These are phyloP conservation scores for Cladosporium oxysporum DNA, from an alignment of 2,329 filamentous ascomycete species.

Conservation along the genomic window DNA sequence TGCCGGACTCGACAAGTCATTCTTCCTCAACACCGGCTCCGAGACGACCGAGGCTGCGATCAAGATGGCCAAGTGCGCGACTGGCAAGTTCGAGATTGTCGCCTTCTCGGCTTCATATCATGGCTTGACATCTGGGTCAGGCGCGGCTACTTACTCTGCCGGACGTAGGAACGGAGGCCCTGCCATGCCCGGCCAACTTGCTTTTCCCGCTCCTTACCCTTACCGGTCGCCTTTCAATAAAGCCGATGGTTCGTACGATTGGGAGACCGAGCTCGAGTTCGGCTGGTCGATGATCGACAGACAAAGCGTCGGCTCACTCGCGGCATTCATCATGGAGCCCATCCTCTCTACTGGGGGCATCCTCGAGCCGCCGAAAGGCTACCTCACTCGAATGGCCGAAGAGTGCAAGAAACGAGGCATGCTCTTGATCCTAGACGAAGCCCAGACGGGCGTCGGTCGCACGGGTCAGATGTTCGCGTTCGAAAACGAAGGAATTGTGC, in stretches of 20 bases:
- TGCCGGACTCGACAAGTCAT: constrained; percentile 51
- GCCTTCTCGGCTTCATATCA: constrained; percentile 62
- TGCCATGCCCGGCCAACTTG: constrained; percentile 57
- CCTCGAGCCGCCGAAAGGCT: constrained; percentile 22
- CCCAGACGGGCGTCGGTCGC: constrained; percentile 40
- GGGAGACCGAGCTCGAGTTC: constrained; percentile 64
- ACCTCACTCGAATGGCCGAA: constrained; percentile 14
- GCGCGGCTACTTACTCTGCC: constrained; percentile 56
- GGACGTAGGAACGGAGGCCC: constrained; percentile 53
- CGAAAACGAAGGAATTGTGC: constrained; percentile 35
- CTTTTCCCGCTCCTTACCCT: constrained; percentile 60
- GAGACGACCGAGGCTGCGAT: constrained; percentile 63
- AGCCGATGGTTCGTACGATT: constrained; percentile 63
- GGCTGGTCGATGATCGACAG: constrained; percentile 63
- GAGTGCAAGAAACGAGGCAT: constrained; percentile 38
- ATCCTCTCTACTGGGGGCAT: constrained; percentile 59
- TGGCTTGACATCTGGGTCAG: constrained; percentile 58
- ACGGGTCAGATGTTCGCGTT: constrained; percentile 36
- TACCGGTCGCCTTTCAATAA: constrained; percentile 64
- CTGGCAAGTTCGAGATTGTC: constrained; percentile 66
- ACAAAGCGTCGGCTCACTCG: constrained; percentile 61
- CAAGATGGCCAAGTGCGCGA: constrained; percentile 64
- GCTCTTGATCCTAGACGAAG: constrained; percentile 40
- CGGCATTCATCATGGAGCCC: constrained; percentile 64
- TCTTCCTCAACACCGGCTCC: constrained; percentile 59